Percentiles rank a stretch among this genome's conserved stretches.
These are phyloP conservation scores for Perilla frutescens DNA, from an alignment of 257 asterid species.

Conservation along the genomic window DNA sequence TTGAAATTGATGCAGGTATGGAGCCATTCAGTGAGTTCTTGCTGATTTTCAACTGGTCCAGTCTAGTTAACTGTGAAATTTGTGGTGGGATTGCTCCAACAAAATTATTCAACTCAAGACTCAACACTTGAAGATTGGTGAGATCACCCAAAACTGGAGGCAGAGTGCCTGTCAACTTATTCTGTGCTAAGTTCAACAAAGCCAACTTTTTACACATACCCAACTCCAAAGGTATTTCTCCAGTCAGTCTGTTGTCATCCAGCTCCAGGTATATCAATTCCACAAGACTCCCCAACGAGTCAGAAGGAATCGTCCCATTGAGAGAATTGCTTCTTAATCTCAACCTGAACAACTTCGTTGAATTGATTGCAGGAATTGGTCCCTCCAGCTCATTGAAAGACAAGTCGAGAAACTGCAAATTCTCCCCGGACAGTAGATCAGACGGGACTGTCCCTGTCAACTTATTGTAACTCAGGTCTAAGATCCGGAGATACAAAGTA, in stretches of 20 bases:
- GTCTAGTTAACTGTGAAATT: constrained; percentile 39
- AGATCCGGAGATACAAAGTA: constrained; percentile 43
- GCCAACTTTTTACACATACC: constrained; percentile 51
- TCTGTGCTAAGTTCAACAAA: constrained; percentile 58
- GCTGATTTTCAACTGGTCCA: constrained; percentile 61
- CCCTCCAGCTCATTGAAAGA: constrained; percentile 62
- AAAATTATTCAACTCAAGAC: constrained; percentile 56
- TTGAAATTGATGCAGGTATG: constrained; percentile 54
- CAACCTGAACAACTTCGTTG: constrained; percentile 48
- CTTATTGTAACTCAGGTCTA: constrained; percentile 71
- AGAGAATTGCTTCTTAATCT: constrained; percentile 61
- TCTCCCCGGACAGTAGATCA: constrained; percentile 49
- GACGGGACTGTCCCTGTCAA: constrained; percentile 59
- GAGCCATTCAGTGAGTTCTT: constrained; percentile 56
- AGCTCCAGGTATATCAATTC: constrained; percentile 61
- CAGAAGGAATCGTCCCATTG: constrained; percentile 48
- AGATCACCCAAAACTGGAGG: constrained; percentile 54
- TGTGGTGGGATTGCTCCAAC: constrained; percentile 61
- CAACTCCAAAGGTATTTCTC: constrained; percentile 60
- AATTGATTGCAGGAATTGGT: constrained; percentile 18
- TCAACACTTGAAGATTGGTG: constrained; percentile 55
- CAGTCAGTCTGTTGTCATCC: constrained; percentile 50
- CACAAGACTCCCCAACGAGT: constrained; percentile 42
- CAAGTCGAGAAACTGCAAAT: constrained; percentile 62
- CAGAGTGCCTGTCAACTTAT: constrained; percentile 50